Base-by-base conservation (phyloP, 2,329 filamentous ascomycete species). In the Aspergillus tamarii region DNA sequence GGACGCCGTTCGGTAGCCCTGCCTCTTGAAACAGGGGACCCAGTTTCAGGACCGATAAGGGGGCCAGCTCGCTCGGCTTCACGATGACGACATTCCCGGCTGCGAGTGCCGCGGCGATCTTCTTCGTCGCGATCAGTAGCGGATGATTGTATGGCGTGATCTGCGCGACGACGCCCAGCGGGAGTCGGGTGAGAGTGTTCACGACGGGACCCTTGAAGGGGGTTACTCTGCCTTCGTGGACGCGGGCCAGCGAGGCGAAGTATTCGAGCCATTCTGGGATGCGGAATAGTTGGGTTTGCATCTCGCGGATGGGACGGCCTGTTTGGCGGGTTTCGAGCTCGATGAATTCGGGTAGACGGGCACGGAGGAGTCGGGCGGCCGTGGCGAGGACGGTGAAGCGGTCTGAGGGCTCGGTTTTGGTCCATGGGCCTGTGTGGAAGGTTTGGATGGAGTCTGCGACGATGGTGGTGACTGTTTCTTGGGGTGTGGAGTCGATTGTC, bases 241-340 rank as follows among this genome's bases (percentile, higher is more conserved):
- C 88, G n/a, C 89, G 85, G 36, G 90, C 82, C 1, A 91, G 73
- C 0, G 88, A 83, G 1, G 89, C 88, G 70, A 89, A 92, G 78
- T 92, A 92, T 64, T 85, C 87, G 77, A 92, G 88, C 89, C 89
- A 92, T 63, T 77, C 76, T 5, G 77, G 74, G 2, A 80, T 69
- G 50, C 87, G 85, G 1, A 88, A 84, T 0, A 92, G 81, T 73
- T 92, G 90, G 1, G 89, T 88, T 56, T 84, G 82, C 88, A 92
- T 91, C 74, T 92, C 90, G 30, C 89, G 86, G 32, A 89, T 80
- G 0, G 87, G 86, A 0, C 89, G 86, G 3, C 90, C 90, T 0
- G 89, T 92, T 74, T 92, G 89, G 39, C 76, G 79, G 9, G 90
- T 87, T 74, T 92, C 90, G 4, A 91, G 81, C 10, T 79, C 75